Percentiles rank a stretch among this genome's conserved stretches.
These are phyloP conservation scores for Malus hybrid DNA, from an alignment of 331 rosid genomes.

Conservation along the genomic window DNA sequence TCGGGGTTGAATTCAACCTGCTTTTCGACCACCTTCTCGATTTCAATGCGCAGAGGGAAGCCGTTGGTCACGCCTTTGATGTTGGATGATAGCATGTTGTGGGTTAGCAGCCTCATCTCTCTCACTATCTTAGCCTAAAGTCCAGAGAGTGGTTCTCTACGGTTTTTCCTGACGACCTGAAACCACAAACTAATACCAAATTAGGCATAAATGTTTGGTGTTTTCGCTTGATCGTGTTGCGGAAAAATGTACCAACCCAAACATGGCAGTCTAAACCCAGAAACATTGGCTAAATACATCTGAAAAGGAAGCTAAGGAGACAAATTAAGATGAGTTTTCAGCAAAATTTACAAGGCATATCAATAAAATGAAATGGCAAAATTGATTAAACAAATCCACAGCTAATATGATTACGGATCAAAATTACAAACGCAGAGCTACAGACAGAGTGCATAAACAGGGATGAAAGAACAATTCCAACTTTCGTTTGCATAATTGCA, in stretches of 20 bases:
- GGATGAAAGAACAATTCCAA: neutral
- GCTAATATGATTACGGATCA: neutral
- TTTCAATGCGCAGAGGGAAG: slow-evolving; percentile 68
- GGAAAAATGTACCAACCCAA: neutral
- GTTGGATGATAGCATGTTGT: slow-evolving; percentile 84
- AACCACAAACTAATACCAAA: neutral
- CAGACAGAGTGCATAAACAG: neutral
- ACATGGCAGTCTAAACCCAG: neutral
- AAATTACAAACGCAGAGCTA: neutral
- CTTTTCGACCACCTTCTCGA: slow-evolving; percentile 54
- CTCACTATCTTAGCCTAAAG: neutral
- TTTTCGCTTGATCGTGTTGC: neutral
- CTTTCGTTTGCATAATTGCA: too few relatives aligned
- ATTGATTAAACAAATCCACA: neutral
- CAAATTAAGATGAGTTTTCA: neutral
- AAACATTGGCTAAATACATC: neutral
- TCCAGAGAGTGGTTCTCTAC: neutral
- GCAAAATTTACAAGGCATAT: neutral
- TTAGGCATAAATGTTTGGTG: neutral
- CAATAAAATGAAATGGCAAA: too few relatives aligned
- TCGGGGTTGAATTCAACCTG: slow-evolving; percentile 48
- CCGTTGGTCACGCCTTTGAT: slow-evolving; percentile 70
- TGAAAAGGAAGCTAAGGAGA: neutral
- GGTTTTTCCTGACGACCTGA: neutral
- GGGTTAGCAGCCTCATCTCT: slow-evolving; percentile 76